These are phyloP conservation scores for Sporobolomyces pararoseus DNA, from an alignment of 768 basidiomycete species.

Conservation along the genomic window DNA sequence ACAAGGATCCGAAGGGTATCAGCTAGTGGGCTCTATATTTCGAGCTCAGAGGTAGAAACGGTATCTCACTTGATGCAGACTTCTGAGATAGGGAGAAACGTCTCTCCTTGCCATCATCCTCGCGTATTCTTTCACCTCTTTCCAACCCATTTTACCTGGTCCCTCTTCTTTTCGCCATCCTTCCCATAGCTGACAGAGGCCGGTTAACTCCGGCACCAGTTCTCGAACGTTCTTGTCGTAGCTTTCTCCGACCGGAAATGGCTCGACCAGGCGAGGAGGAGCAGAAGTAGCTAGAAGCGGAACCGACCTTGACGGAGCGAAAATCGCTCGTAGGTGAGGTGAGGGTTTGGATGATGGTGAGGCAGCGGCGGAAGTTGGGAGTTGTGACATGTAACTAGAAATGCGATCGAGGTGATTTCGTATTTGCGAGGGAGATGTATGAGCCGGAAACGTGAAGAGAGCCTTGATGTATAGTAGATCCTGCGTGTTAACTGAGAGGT, in stretches of 20 bases:
- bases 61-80: conserved; percentile 19
- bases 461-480: conserved; percentile 27
- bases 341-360: neutral
- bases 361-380: neutral
- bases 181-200: conserved; percentile 16
- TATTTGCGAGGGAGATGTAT: conserved; percentile 19
- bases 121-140: conserved; percentile 7
- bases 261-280: conserved; percentile 20
- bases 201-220: neutral
- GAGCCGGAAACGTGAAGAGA: conserved; percentile 20
- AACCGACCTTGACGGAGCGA: neutral
- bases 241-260: conserved; percentile 1
- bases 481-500: neutral
- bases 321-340: neutral
- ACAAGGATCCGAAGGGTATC: neutral
- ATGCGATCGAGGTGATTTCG: conserved; percentile 15
- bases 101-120: neutral
- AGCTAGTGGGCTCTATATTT: neutral
- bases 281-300: conserved; percentile 26
- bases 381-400: neutral
- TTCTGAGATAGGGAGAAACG: conserved; percentile 22
- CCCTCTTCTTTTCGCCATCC: conserved; percentile 5
- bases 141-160: neutral
- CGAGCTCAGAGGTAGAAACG: neutral
- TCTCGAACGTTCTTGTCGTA: neutral